Conservation (phyloP, 257 asterid genomes). For the Capsicum pubescens region DNA sequence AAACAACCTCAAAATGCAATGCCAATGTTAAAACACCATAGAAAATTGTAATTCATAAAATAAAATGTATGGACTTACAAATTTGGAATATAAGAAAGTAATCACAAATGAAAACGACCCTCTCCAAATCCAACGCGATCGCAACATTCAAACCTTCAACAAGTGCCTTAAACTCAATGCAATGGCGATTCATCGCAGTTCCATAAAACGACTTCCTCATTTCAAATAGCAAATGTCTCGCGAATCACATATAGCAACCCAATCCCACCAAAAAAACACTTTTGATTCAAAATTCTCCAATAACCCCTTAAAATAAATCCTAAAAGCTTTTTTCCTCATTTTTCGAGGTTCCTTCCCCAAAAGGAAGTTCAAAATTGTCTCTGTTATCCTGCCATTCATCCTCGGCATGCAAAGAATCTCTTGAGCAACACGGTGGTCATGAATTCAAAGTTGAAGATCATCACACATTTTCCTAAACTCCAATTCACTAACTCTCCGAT, state of each 20-base stretch:
- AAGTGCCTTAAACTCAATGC: conserved; percentile 60
- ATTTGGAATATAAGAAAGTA: conserved; percentile 46
- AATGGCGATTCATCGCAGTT: conserved; percentile 41
- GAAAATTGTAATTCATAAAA: neutral
- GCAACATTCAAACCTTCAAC: conserved; percentile 76
- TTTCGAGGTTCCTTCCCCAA: conserved; percentile 68
- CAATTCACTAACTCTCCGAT: conserved; percentile 47
- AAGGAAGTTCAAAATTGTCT: conserved; percentile 60
- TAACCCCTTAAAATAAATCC: conserved; percentile 78
- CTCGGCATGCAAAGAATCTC: conserved; percentile 57
- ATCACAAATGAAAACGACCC: conserved; percentile 62
- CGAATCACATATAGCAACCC: conserved; percentile 35
- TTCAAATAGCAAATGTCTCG: conserved; percentile 63
- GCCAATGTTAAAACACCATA: neutral
- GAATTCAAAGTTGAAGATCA: conserved; percentile 66
- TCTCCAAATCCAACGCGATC: conserved; percentile 58
- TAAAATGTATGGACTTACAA: conserved; percentile 51
- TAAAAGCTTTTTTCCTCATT: conserved; percentile 47
- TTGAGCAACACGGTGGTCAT: conserved; percentile 63
- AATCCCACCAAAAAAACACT: conserved; percentile 30
- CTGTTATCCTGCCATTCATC: conserved; percentile 75
- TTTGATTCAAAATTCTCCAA: conserved; percentile 41
- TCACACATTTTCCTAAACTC: conserved; percentile 50
- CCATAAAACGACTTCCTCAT: conserved; percentile 57
- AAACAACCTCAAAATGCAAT: neutral